phyloP scores from a whole-genome alignment of 805 yeast genomes.

The Sugiyamaella floridensis region DNA sequence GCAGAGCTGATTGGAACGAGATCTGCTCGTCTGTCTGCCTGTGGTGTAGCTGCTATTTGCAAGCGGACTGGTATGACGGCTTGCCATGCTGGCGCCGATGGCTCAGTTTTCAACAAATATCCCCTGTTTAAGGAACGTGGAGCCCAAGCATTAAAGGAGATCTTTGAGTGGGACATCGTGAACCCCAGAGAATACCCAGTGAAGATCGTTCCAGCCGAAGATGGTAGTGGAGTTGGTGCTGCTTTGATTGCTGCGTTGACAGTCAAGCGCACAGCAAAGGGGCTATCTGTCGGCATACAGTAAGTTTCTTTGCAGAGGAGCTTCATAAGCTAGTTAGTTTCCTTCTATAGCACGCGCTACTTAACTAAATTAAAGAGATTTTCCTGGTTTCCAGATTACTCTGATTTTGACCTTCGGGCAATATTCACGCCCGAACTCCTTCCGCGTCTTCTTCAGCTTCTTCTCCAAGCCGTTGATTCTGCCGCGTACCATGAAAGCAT shows the following conservation, averaged over 20 bases:
- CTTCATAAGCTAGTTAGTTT: neutral
- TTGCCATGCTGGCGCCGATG: conserved; percentile 92
- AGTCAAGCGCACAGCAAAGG: conserved; percentile 64
- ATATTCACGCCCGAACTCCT: conserved; percentile 21
- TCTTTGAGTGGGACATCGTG: conserved; percentile 66
- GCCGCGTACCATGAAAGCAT: conserved; percentile 35
- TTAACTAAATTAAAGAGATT: neutral
- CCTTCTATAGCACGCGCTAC: neutral
- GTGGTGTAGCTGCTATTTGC: conserved; percentile 94
- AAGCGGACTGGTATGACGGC: conserved; percentile 66
- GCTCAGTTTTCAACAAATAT: conserved; percentile 89
- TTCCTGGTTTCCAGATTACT: conserved; percentile 4
- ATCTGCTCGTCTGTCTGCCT: conserved; percentile 84
- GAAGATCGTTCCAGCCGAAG: conserved; percentile 85
- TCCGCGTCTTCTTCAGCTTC: conserved; percentile 49
- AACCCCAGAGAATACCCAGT: conserved; percentile 65
- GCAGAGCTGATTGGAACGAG: conserved; percentile 87
- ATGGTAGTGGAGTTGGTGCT: conserved; percentile 98
- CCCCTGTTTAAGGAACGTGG: conserved; percentile 89
- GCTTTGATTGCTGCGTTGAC: conserved; percentile 96
- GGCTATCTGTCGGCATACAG: conserved; percentile 34
- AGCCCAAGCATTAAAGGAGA: conserved; percentile 79
- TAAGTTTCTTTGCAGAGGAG: neutral
- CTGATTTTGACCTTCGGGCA: conserved; percentile 16
- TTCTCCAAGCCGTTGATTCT: conserved; percentile 52